phyloP scores from a whole-genome alignment of 305 asterid genomes.

The Fraxinus xanthoxyloides region DNA sequence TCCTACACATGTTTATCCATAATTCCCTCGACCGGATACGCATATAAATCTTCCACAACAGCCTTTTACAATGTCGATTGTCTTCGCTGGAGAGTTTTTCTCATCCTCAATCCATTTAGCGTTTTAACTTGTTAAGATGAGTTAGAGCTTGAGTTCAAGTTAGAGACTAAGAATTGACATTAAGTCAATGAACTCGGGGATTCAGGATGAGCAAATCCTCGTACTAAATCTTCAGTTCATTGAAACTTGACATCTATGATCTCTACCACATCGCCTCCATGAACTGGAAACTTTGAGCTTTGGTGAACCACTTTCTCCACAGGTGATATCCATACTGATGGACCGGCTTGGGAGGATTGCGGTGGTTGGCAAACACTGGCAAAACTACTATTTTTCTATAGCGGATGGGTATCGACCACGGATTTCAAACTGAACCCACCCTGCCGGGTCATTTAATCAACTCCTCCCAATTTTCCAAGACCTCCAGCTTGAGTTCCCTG shows the following conservation, averaged over 20 bases:
- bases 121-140: constrained; percentile 5
- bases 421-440: constrained; percentile 32
- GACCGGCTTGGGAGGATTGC: constrained; percentile 30
- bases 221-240: constrained; percentile 37
- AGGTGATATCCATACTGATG: constrained; percentile 39
- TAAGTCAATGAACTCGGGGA: constrained; percentile 36
- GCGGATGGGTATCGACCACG: constrained; percentile 59
- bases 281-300: constrained; percentile 52
- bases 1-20: too few species aligned
- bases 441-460: constrained; percentile 51
- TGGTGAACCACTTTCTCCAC: constrained; percentile 58
- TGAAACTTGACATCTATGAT: constrained; percentile 63
- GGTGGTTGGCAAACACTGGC: constrained; percentile 80
- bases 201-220: constrained; percentile 57
- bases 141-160: constrained; percentile 1
- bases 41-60: background rate
- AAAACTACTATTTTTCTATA: constrained; percentile 57
- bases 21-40: background rate
- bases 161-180: constrained; percentile 14
- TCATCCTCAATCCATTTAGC: background rate
- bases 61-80: background rate
- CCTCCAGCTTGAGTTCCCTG: constrained; percentile 68
- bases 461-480: constrained; percentile 65
- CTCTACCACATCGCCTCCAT: constrained; percentile 51
- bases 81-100: background rate